A percentile compares a stretch with the other conserved stretches of the same genome.
phyloP scores from a whole-genome alignment of 805 yeast species.

The Helenozyma rhizophorensis region DNA sequence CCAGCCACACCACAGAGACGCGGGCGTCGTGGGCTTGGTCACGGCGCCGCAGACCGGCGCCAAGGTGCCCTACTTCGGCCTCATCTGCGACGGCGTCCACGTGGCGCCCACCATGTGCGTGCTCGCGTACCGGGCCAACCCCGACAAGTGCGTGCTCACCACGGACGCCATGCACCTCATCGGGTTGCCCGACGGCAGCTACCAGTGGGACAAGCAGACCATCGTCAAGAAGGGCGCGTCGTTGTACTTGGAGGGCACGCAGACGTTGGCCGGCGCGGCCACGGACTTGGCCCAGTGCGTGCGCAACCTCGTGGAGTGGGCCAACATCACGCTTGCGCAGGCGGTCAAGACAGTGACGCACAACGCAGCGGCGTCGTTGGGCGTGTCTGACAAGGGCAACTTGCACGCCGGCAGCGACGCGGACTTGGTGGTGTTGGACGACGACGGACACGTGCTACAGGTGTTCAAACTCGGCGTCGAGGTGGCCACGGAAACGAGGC shows the following conservation, averaged over 20 bases:
- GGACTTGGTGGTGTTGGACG: slow-evolving; percentile 46
- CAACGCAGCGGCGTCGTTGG: slow-evolving; percentile 48
- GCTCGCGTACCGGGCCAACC: slow-evolving; percentile 47
- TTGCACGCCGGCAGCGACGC: slow-evolving; percentile 53
- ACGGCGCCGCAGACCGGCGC: slow-evolving; percentile 22
- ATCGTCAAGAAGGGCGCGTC: slow-evolving; percentile 46
- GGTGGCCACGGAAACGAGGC: slow-evolving; percentile 2
- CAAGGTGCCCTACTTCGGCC: slow-evolving; percentile 45
- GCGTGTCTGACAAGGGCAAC: slow-evolving; percentile 45
- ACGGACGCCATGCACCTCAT: slow-evolving; percentile 58
- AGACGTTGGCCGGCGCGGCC: slow-evolving; percentile 61
- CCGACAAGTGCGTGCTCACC: slow-evolving; percentile 51
- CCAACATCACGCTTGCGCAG: slow-evolving; percentile 42
- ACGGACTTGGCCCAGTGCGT: slow-evolving; percentile 49
- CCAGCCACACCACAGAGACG: slow-evolving; percentile 54
- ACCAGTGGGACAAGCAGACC: slow-evolving; percentile 46
- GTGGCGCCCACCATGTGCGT: slow-evolving; percentile 52
- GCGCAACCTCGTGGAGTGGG: slow-evolving; percentile 49
- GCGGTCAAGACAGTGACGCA: slow-evolving; percentile 56
- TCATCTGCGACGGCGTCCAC: slow-evolving; percentile 57
- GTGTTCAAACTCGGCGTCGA: slow-evolving; percentile 48
- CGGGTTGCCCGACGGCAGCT: slow-evolving; percentile 55
- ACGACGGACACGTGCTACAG: slow-evolving; percentile 38
- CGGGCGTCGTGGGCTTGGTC: slow-evolving; percentile 51
- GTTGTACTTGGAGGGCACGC: slow-evolving; percentile 47